Evolutionary conservation across 139 green algal genomes (phyloP).

Genomic region (Penium margaritaceum): DNA sequence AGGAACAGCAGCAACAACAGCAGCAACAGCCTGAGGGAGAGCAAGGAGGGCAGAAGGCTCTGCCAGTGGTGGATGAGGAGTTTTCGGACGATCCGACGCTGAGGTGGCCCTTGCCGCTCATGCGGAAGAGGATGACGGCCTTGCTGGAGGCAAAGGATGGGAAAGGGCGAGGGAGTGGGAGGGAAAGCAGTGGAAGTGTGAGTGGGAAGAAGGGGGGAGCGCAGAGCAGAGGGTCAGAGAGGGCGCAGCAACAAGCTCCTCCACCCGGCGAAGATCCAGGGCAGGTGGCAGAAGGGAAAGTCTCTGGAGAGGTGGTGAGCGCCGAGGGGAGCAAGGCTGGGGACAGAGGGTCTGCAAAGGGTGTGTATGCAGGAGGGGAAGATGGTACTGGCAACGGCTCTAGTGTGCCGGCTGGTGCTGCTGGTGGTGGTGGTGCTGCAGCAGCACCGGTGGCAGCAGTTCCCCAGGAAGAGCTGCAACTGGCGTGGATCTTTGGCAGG

Average conservation of each 20-base stretch:
- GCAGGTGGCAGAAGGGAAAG: no score
- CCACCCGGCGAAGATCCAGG: no score
- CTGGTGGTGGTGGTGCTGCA: neutral
- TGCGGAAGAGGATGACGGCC: conserved; percentile 17
- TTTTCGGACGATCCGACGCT: conserved; percentile 6
- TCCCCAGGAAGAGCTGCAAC: conserved; percentile 13
- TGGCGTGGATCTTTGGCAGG: conserved; percentile 23
- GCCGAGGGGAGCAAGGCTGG: neutral
- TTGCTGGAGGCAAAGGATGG: no score
- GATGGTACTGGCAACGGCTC: no score
- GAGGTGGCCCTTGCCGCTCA: conserved; percentile 12
- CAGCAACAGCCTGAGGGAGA: neutral
- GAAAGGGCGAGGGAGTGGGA: no score
- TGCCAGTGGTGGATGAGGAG: neutral
- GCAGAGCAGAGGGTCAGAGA: no score
- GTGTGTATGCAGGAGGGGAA: neutral
- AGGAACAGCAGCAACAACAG: neutral
- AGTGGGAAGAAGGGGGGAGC: no score
- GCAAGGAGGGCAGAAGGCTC: conserved; percentile 3
- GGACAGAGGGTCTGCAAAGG: neutral
- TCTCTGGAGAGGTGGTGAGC: no score
- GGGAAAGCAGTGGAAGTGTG: no score
- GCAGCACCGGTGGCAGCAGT: neutral
- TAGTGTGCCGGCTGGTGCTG: neutral
- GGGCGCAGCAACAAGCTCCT: no score